These are phyloP conservation scores for Serendipita sp. DNA, from an alignment of 768 basidiomycete genomes.

Conservation along the genomic window DNA sequence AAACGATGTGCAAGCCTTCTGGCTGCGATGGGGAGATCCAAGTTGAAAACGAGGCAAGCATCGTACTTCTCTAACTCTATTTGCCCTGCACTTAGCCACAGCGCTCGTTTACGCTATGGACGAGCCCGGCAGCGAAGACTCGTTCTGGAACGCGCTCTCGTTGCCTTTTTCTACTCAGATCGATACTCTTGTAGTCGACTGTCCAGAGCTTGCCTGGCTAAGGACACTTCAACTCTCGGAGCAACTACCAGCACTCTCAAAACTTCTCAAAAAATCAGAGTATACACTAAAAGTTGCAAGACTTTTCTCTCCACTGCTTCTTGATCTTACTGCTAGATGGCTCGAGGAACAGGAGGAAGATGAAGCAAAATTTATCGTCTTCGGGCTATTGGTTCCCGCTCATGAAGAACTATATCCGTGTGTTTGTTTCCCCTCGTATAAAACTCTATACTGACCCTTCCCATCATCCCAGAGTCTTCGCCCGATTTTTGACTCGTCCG, in stretches of 20 bases:
- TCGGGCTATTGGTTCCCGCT: slow-evolving; percentile 15
- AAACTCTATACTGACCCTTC: slow-evolving; percentile 17
- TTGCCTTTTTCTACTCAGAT: background rate
- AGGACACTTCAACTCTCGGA: slow-evolving; percentile 11
- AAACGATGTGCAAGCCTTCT: background rate
- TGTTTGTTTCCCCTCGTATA: slow-evolving; percentile 39
- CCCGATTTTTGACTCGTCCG: slow-evolving; percentile 30
- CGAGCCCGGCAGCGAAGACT: background rate
- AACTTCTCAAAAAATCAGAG: slow-evolving; percentile 40
- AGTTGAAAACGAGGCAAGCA: background rate
- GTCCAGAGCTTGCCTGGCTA: background rate
- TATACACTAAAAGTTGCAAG: slow-evolving; percentile 46
- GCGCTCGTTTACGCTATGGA: background rate
- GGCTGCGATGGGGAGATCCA: background rate
- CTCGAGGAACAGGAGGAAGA: slow-evolving; percentile 30
- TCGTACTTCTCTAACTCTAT: background rate
- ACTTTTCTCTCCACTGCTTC: slow-evolving; percentile 56
- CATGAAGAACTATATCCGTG: slow-evolving; percentile 21
- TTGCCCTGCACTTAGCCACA: background rate
- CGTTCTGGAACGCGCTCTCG: background rate
- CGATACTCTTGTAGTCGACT: background rate
- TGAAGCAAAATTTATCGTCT: slow-evolving; percentile 24
- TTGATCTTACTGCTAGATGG: slow-evolving; percentile 75
- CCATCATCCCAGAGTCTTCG: slow-evolving; percentile 33
- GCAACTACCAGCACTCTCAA: slow-evolving; percentile 40